phyloP scores from a whole-genome alignment of 495 filamentous ascomycete genomes.

The Rostrohypoxylon terebratum region DNA sequence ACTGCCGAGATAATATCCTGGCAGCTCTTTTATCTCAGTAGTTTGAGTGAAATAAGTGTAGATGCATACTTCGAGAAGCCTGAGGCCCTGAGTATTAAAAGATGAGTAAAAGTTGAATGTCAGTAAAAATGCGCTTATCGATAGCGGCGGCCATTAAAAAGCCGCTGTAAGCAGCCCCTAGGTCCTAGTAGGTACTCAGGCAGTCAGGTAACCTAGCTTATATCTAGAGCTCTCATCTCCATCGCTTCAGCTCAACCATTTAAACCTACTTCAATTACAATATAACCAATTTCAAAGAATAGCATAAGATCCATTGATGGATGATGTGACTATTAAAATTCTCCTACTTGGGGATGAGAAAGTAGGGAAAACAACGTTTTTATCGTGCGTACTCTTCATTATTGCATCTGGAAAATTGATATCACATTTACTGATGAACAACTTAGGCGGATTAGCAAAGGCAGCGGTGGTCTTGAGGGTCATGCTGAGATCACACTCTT shows the following conservation, averaged over 20 bases:
- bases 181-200: background rate
- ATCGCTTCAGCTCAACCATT: background rate
- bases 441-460: conserved; percentile 62
- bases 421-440: conserved; percentile 16
- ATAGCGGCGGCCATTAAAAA: conserved; percentile 29
- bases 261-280: background rate
- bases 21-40: background rate
- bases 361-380: conserved; percentile 88
- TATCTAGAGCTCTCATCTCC: background rate
- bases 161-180: conserved; percentile 18
- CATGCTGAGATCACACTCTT: conserved; percentile 64
- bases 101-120: conserved; percentile 23
- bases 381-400: conserved; percentile 74
- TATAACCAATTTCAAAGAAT: background rate
- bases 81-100: no score
- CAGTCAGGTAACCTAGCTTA: no score
- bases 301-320: conserved; percentile 48
- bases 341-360: conserved; percentile 82
- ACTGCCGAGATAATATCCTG: background rate
- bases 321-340: conserved; percentile 68
- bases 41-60: background rate
- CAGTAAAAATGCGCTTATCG: conserved; percentile 35
- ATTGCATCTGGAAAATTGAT: background rate
- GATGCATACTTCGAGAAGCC: conserved; percentile 4
- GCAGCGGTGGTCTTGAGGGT: conserved; percentile 53